A percentile compares a stretch with the other conserved stretches of the same genome.
These are phyloP conservation scores for Hyaloscypha variabilis DNA, from an alignment of 495 filamentous ascomycete genomes.

Conservation along the genomic window DNA sequence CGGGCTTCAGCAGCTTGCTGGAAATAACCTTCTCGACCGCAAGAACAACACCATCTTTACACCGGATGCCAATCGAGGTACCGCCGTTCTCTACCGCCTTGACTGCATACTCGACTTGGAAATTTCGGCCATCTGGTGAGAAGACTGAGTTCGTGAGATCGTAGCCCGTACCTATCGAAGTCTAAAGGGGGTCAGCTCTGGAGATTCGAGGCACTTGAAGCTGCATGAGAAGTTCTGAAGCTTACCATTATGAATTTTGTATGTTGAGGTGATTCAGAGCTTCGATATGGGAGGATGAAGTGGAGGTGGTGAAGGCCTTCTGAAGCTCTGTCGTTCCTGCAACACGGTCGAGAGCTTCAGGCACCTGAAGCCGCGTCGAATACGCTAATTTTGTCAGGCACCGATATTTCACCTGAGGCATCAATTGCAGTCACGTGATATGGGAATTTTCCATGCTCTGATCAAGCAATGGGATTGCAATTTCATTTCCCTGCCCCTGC, in stretches of 20 bases:
- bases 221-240: constrained; percentile 19
- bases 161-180: constrained; percentile 99
- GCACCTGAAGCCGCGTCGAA: constrained; percentile 30
- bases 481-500: neutral
- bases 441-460: neutral
- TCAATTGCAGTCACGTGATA: neutral
- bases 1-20: constrained; percentile 91
- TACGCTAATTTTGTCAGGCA: constrained; percentile 4
- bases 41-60: constrained; percentile 95
- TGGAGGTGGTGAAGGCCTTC: constrained; percentile 12
- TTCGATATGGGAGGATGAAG: constrained; percentile 17
- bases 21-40: constrained; percentile 95
- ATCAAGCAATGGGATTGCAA: neutral
- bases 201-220: neutral
- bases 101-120: constrained; percentile 98
- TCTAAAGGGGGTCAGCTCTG: constrained; percentile 54
- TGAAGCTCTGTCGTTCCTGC: constrained; percentile 23
- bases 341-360: constrained; percentile 26
- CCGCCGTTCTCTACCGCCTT: constrained; percentile 99
- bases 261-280: constrained; percentile 7
- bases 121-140: constrained; percentile 97
- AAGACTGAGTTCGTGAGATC: constrained; percentile 99
- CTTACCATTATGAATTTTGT: constrained; percentile 33
- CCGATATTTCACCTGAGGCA: neutral
- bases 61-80: constrained; percentile 93